phyloP scores from a whole-genome alignment of 1,284 basidiomycete genomes.

The Pholiota adiposa region DNA sequence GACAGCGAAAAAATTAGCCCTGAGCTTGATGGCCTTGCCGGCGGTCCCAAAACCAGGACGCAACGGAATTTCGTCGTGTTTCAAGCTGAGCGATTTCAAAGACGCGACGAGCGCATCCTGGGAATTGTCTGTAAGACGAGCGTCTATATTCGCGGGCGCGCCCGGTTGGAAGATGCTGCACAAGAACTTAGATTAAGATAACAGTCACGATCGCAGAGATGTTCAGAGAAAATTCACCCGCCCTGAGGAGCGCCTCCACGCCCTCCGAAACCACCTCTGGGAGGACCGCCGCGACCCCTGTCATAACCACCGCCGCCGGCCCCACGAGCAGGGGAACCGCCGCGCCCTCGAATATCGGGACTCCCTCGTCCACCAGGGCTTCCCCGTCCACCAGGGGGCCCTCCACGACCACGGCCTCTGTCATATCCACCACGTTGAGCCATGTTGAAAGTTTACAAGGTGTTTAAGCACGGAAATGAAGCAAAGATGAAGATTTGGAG shows the following conservation, averaged over 20 bases:
- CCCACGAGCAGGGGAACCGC: slow-evolving; percentile 30
- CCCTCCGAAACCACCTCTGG: slow-evolving; percentile 29
- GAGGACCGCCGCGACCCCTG: slow-evolving; percentile 31
- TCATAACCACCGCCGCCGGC: slow-evolving; percentile 27
- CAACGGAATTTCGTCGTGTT: slow-evolving; percentile 58
- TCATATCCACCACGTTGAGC: slow-evolving; percentile 34
- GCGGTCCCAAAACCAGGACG: slow-evolving; percentile 70
- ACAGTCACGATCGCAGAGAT: not conserved
- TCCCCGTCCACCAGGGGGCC: slow-evolving; percentile 31
- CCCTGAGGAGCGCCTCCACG: slow-evolving; percentile 34
- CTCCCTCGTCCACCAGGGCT: slow-evolving; percentile 31
- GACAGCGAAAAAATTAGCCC: slow-evolving; percentile 79
- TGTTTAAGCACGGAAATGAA: not conserved
- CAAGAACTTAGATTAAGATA: not conserved
- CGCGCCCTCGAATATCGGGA: slow-evolving; percentile 26
- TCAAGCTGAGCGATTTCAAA: slow-evolving; percentile 47
- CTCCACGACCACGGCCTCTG: slow-evolving; percentile 36
- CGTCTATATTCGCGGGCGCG: slow-evolving; percentile 55
- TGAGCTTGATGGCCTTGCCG: slow-evolving; percentile 63
- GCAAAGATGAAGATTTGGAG: slow-evolving; percentile 1
- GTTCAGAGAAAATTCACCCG: slow-evolving; percentile 42
- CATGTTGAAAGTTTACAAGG: slow-evolving; percentile 21
- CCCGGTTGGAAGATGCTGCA: slow-evolving; percentile 57
- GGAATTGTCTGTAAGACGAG: slow-evolving; percentile 58
- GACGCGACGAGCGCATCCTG: slow-evolving; percentile 60